Evolutionary conservation across 2,329 filamentous ascomycete species (phyloP).

Genomic region (Didymella glomerata): DNA sequence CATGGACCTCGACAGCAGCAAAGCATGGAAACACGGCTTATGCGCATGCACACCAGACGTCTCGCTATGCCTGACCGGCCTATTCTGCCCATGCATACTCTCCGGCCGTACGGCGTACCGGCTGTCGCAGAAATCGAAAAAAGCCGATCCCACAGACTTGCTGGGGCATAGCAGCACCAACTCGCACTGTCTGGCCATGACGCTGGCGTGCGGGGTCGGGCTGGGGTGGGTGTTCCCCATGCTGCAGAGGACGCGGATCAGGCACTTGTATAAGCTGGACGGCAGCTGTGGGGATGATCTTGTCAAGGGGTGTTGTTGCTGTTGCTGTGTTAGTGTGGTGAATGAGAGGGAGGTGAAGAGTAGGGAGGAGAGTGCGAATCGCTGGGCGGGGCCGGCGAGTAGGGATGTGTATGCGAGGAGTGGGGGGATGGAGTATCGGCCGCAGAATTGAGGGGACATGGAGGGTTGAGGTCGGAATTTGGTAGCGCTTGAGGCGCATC

Average conservation of each 20-base stretch:
- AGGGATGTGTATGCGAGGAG: slow-evolving; percentile 42
- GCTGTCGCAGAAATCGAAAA: slow-evolving; percentile 48
- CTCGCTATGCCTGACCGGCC: slow-evolving; percentile 50
- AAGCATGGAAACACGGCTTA: slow-evolving; percentile 46
- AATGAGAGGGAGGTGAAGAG: slow-evolving; percentile 57
- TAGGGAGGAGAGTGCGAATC: slow-evolving; percentile 53
- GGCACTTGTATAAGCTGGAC: slow-evolving; percentile 55
- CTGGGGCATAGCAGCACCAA: slow-evolving; percentile 50
- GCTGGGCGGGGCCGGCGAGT: slow-evolving; percentile 51
- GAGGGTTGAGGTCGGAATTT: no score
- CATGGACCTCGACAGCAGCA: slow-evolving; percentile 43
- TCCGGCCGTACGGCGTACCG: slow-evolving; percentile 57
- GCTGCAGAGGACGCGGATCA: slow-evolving; percentile 51
- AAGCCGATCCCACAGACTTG: slow-evolving; percentile 54
- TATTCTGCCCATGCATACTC: slow-evolving; percentile 55
- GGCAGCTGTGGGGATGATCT: slow-evolving; percentile 51
- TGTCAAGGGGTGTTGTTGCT: slow-evolving; percentile 51
- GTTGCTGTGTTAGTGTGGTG: slow-evolving; percentile 54
- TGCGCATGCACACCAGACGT: slow-evolving; percentile 49
- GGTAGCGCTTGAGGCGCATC: background rate
- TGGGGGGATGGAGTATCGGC: slow-evolving; percentile 48
- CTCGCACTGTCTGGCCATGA: slow-evolving; percentile 51
- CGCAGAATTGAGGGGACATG: slow-evolving; percentile 37
- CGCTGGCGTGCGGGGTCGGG: slow-evolving; percentile 48
- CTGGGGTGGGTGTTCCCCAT: slow-evolving; percentile 52